Percentiles rank a stretch among this genome's conserved stretches.
Conservation (phyloP, 257 asterid species). For the Nicotiana attenuata region DNA sequence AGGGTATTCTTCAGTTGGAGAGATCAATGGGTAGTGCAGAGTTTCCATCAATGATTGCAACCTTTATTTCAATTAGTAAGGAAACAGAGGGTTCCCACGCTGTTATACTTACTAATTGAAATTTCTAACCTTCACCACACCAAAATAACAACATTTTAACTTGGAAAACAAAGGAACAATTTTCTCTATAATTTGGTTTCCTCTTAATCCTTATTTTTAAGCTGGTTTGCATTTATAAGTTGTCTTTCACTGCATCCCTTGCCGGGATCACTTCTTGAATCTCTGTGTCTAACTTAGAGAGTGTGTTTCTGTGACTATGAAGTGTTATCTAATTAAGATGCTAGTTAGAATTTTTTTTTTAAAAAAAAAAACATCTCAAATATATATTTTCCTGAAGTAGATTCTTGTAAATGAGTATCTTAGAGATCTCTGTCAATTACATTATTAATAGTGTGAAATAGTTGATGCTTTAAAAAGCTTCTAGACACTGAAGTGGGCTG, state of each 20-base stretch:
- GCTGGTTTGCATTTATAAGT: neutral
- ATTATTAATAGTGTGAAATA: too few relatives aligned
- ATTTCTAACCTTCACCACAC: too few relatives aligned
- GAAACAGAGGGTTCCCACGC: too few relatives aligned
- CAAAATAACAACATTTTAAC: too few relatives aligned
- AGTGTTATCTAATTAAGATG: neutral
- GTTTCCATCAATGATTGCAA: slow-evolving; percentile 66
- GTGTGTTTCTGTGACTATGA: neutral
- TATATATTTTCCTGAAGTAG: neutral
- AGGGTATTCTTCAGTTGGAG: slow-evolving; percentile 73
- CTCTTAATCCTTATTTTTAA: too few relatives aligned
- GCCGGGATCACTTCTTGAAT: neutral
- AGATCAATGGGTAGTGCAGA: slow-evolving; percentile 68
- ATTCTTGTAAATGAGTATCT: neutral
- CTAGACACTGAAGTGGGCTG: neutral
- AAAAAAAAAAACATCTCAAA: neutral
- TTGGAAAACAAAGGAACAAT: too few relatives aligned
- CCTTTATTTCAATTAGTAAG: slow-evolving; percentile 23
- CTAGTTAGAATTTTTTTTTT: neutral
- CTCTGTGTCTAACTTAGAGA: neutral
- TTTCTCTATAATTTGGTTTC: too few relatives aligned
- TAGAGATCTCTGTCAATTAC: neutral
- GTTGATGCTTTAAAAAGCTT: neutral
- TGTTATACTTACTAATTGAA: too few relatives aligned
- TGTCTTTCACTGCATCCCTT: neutral